Evolutionary conservation across 371 early-diverging fungal genomes (phyloP).

Genomic region (Zychaea mexicana): DNA sequence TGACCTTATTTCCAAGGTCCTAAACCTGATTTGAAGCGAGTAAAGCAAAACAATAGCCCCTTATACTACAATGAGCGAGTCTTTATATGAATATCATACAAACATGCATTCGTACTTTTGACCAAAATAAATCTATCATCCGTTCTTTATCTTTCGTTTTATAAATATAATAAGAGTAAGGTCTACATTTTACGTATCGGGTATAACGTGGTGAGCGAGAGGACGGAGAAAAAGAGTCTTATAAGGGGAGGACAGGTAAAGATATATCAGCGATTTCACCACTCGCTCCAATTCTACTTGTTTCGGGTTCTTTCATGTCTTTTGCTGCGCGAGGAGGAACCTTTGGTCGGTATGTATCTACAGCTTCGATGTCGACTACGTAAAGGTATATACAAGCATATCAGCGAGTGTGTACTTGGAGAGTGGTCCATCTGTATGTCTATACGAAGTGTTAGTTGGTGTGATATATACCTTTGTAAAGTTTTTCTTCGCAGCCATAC

Average conservation of each 20-base stretch:
- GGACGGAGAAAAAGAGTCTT: not conserved
- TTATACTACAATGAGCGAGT: no score
- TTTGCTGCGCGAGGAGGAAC: slow-evolving; percentile 9
- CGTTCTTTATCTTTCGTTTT: no score
- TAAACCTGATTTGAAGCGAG: no score
- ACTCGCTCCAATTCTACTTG: slow-evolving; percentile 31
- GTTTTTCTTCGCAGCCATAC: slow-evolving; percentile 91
- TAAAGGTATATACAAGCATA: not conserved
- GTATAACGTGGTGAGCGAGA: not conserved
- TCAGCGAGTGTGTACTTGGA: not conserved
- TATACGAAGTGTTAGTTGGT: no score
- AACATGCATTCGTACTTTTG: no score
- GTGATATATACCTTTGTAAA: slow-evolving; percentile 58
- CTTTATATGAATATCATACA: no score
- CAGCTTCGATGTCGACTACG: slow-evolving; percentile 79
- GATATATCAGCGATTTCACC: slow-evolving; percentile 38
- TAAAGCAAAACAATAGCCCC: no score
- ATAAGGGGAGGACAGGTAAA: slow-evolving; percentile 14
- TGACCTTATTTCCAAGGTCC: no score
- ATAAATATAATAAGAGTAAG: no score
- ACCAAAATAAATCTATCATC: no score
- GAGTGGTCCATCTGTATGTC: no score
- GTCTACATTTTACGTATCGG: not conserved
- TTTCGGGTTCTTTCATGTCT: slow-evolving; percentile 10
- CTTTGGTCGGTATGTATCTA: slow-evolving; percentile 82